Base-by-base conservation (phyloP, 768 basidiomycete genomes). In the Tulasnella sp. region DNA sequence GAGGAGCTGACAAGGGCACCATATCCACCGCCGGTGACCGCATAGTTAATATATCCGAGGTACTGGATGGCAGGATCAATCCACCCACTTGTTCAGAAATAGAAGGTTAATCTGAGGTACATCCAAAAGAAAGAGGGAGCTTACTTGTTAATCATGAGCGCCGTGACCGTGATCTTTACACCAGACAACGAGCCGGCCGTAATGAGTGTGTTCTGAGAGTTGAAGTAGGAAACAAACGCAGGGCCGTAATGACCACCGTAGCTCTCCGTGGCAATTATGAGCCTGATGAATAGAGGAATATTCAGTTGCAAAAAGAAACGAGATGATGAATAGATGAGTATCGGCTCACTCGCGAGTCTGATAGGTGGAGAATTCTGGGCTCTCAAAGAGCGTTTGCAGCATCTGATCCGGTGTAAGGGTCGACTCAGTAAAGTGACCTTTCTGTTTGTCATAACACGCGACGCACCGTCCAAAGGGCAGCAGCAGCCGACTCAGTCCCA, bases 191-290 rank as follows among this genome's bases (percentile, higher is more conserved):
- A 58, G 5, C 78, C 78, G 8, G 66, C 66, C 7, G 70, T 63
- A 53, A 85, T 84, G 52, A 75, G 69, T 0, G 71, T 70, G 51
- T 84, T 85, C 67, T 85, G 83, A 58, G 81, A 70, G 34, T 83
- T 74, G 65, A 86, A 84, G 65, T 76, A 84, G 4, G 79, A 78
- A 27, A 82, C 81, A 62, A 84, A 84, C 52, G 73, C 74, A 3
- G 83, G 34, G 34, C 80, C 83, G 66, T 83, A 85, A 65, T 85
- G 82, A 0, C 83, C 82, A 4, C 83, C 83, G 56, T 83, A 85
- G 52, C 80, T 82, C 66, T 85, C 83, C 3, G 83, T 83, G 1
- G 80, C 76, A 48, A 84, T 75, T 34, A 82, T 77, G 64, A 84
- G 82, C 64, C 83, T 83, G 42, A 3, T n/a, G 23, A 0, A 38